These are phyloP conservation scores for Gynochthodes officinalis DNA, from an alignment of 257 asterid species.

Conservation along the genomic window DNA sequence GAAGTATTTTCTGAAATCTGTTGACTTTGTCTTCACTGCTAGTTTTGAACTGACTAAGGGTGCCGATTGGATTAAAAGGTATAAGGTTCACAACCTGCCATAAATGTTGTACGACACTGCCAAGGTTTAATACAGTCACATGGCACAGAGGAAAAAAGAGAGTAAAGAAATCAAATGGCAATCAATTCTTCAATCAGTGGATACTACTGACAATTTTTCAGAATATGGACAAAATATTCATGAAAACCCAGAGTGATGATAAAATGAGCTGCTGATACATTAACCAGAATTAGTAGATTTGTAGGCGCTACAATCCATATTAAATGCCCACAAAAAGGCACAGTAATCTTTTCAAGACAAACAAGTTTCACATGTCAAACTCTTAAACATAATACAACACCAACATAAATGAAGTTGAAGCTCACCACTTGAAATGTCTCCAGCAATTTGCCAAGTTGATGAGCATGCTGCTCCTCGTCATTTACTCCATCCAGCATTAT, in stretches of 20 bases:
- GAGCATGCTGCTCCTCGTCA: conserved; percentile 87
- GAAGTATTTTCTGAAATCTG: conserved; percentile 69
- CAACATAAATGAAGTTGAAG: not conserved
- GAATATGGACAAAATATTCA: not conserved
- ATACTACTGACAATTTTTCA: not conserved
- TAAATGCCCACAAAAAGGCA: not conserved
- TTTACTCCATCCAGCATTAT: conserved; percentile 95
- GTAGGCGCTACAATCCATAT: not conserved
- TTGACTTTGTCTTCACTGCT: conserved; percentile 60
- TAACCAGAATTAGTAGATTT: not conserved
- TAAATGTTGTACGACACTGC: conserved; percentile 11
- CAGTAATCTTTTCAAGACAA: not conserved
- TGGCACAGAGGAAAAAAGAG: too few relatives aligned
- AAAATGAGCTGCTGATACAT: not conserved
- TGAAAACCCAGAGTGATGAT: not conserved
- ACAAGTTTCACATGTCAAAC: not conserved
- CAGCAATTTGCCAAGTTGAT: conserved; percentile 86
- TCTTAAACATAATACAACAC: not conserved
- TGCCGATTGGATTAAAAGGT: conserved; percentile 94
- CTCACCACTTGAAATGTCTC: conserved; percentile 70
- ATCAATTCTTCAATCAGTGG: not conserved
- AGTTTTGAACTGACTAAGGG: conserved; percentile 55
- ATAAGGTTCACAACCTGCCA: conserved; percentile 89
- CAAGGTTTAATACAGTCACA: conserved; percentile 1
- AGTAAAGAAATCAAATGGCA: not conserved